These are phyloP conservation scores for Geotrichum fermentans DNA, from an alignment of 1,139 yeast species.

Conservation along the genomic window DNA sequence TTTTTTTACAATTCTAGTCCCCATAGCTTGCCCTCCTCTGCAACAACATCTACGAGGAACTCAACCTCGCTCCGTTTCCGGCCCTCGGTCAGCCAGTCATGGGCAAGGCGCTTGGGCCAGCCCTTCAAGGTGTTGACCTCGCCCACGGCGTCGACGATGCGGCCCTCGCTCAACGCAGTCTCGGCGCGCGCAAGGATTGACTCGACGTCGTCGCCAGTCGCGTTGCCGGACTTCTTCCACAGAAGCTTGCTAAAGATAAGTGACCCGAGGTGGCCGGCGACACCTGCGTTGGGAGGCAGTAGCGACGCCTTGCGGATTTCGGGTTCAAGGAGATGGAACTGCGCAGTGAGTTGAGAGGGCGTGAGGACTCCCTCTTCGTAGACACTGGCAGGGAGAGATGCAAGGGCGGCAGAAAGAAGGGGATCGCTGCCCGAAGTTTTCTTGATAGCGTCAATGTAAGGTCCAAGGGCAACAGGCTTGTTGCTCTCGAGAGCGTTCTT, in stretches of 20 bases:
- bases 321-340: conserved; percentile 69
- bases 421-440: conserved; percentile 25
- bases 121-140: conserved; percentile 89
- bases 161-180: conserved; percentile 66
- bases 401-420: conserved; percentile 44
- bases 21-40: conserved; percentile 43
- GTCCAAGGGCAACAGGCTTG: conserved; percentile 39
- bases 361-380: conserved; percentile 53
- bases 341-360: conserved; percentile 52
- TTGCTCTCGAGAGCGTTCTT: conserved; percentile 44
- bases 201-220: conserved; percentile 81
- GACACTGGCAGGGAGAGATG: conserved; percentile 49
- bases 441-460: conserved; percentile 37
- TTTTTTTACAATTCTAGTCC: conserved; percentile 6
- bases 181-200: conserved; percentile 84
- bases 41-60: conserved; percentile 63
- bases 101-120: conserved; percentile 85
- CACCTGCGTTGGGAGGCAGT: conserved; percentile 92
- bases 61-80: conserved; percentile 86
- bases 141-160: conserved; percentile 83
- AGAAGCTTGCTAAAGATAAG: conserved; percentile 69
- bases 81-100: conserved; percentile 86
- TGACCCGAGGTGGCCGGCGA: conserved; percentile 85
- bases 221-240: conserved; percentile 57
- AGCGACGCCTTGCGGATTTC: conserved; percentile 85